Evolutionary conservation across 805 yeast genomes (phyloP).

Genomic region (Spencermartinsiella europaea): DNA sequence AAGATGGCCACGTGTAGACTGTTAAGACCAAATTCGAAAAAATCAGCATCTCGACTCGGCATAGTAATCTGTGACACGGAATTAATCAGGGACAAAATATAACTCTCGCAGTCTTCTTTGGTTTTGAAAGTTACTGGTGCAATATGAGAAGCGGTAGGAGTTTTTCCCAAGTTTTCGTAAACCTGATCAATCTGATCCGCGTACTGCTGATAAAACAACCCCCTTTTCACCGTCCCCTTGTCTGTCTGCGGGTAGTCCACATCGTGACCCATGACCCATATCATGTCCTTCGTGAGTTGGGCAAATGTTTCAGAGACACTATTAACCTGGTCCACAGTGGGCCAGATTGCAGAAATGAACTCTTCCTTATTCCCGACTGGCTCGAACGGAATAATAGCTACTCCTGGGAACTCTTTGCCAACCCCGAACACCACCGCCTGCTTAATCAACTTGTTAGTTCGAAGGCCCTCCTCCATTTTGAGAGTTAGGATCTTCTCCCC

Average conservation of each 20-base stretch:
- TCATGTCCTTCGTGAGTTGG: neutral
- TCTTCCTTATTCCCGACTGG: neutral
- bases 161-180: neutral
- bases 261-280: neutral
- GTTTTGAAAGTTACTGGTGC: neutral
- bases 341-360: neutral
- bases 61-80: neutral
- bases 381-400: neutral
- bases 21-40: neutral
- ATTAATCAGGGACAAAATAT: neutral
- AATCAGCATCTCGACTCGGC: neutral
- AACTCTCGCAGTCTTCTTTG: neutral
- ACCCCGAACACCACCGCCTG: neutral
- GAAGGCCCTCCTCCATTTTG: neutral
- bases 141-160: neutral
- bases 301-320: neutral
- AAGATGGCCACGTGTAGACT: neutral
- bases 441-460: neutral
- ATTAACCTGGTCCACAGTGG: neutral
- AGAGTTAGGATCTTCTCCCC: neutral
- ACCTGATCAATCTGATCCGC: neutral
- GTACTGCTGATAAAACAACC: neutral
- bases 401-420: neutral
- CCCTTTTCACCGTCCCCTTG: neutral
- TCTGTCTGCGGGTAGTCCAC: neutral